Evolutionary conservation across 768 basidiomycete species (phyloP).

Genomic region (Daedaleopsis sinensis): DNA sequence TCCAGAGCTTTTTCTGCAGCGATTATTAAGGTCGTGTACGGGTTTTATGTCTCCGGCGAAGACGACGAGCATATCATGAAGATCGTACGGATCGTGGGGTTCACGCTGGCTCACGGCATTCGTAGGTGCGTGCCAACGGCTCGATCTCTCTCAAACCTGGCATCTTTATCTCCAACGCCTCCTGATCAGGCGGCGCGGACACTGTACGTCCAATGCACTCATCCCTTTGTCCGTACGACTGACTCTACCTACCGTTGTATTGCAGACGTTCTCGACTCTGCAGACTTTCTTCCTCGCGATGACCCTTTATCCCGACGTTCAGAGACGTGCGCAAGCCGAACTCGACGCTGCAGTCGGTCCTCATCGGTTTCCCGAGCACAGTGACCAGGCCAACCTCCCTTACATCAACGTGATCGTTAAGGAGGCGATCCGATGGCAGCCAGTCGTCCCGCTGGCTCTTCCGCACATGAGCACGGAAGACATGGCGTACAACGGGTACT

Average conservation of each 20-base stretch:
- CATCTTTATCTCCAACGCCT: not conserved
- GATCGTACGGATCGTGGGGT: not conserved
- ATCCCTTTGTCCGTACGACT: no score
- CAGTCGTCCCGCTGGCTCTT: conserved; percentile 12
- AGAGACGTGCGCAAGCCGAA: conserved; percentile 18
- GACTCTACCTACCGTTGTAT: not conserved
- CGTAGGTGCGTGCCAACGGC: not conserved
- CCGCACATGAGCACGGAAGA: conserved; percentile 40
- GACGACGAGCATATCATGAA: conserved; percentile 15
- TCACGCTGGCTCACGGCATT: not conserved
- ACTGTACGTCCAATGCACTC: conserved; percentile 7
- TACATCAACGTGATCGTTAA: conserved; percentile 21
- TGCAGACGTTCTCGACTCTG: conserved; percentile 6
- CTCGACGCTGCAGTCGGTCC: conserved; percentile 18
- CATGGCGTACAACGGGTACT: conserved; percentile 42
- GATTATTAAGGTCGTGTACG: conserved; percentile 6
- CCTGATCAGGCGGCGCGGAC: conserved; percentile 16
- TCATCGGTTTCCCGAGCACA: conserved; percentile 12
- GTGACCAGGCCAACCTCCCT: conserved; percentile 12
- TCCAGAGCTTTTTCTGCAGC: conserved; percentile 6
- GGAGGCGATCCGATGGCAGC: conserved; percentile 17
- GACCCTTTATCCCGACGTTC: conserved; percentile 16
- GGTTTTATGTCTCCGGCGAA: not conserved
- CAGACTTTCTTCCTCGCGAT: conserved; percentile 17
- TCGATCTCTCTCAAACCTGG: not conserved